Evolutionary conservation across 1,284 basidiomycete species (phyloP), one percentile per base, ranked within the genome.

Genomic region (Fomes fomentarius): DNA sequence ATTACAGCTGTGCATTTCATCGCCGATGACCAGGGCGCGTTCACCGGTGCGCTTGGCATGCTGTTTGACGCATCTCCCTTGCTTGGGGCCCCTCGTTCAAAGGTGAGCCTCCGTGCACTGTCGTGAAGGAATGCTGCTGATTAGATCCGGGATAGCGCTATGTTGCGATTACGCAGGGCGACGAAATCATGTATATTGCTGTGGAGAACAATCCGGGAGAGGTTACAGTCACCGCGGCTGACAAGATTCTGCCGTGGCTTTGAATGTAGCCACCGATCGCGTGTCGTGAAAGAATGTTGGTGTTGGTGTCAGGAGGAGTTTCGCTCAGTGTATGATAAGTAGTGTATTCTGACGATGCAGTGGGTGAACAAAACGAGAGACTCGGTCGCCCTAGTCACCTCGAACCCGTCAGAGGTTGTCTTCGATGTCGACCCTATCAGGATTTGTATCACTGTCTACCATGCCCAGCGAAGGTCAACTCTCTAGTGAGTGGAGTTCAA

Each of bases 1-100:
- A 22, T 8, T 3, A 37, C 53, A 84, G 84, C 71, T 1, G 73
- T 87, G 17, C 81, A 74, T 42, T 88, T 87, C 71, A 80, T 88
- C 60, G 83, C 85, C 17, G 89, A 93, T 64, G 87, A 91, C 67
- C 74, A 76, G 49, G 86, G 77, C 35, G 70, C 78, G 3, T 84
- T 89, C 65, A 74, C 79, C 28, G 72, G 78, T 12, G 74, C 79
- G 2, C 69, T 88, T 35, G 89, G 89, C 7, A 74, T 91, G 53
- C 66, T 84, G 49, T 83, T 89, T 58, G 87, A 91, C 63, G 87
- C 84, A 2, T 76, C 80, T 7, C 69, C 73, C 2, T 63, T 83
- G 25, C 79, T 93, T 24, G 89, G 89, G 41, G 78, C 76, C 14
- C 79, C 80, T 11, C 85, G 89, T 50, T 76, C 87, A 35, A 85